Evolutionary conservation across 805 yeast species (phyloP), one percentile per base, ranked within the genome.

Genomic region (Metschnikowia kunwiensis): DNA sequence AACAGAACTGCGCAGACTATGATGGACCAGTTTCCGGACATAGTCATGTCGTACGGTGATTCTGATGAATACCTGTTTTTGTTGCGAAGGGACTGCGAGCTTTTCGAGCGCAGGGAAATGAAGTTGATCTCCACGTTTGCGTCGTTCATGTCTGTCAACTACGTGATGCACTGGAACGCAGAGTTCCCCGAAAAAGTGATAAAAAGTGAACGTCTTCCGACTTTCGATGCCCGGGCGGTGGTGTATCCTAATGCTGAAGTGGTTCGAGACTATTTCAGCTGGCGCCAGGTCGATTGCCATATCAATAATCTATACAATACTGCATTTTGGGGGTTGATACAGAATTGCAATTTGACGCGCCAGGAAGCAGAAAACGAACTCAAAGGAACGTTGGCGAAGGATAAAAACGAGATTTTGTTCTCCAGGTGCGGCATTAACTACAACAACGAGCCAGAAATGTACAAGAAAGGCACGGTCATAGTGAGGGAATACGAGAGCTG

Each of bases 201-300:
- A 17, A 63, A 69, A 12, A 36, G 66, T 1, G 73, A 67, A 10
- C 70, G 80, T 40, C 56, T 91, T 23, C 97, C 98, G 0, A 79
- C 84, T 11, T 93, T 93, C 58, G 98, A 93, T 59, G 88, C 94
- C 0, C 66, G 98, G 30, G 94, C 94, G 2, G 93, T 93, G 7
- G 61, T 78, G 1, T 93, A 93, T 49, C 98, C 98, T 0, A 77
- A 72, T 36, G 46, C 66, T 12, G 51, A 63, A 5, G 62, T 68
- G 1, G 67, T 91, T 1, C 69, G 86, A 38, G 97, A 91, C 58
- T 93, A 93, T 55, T 74, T 93, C 46, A 67, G 84, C 38, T 93
- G 98, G 98, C 73, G 98, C 47, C 97, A 86, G 55, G 97, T 82
- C 1, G 98, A 93, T 56, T 93, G 93, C 34, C 98, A 93, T 62